Evolutionary conservation across 2,329 filamentous ascomycete species (phyloP).

Genomic region (Geosmithia putterillii): DNA sequence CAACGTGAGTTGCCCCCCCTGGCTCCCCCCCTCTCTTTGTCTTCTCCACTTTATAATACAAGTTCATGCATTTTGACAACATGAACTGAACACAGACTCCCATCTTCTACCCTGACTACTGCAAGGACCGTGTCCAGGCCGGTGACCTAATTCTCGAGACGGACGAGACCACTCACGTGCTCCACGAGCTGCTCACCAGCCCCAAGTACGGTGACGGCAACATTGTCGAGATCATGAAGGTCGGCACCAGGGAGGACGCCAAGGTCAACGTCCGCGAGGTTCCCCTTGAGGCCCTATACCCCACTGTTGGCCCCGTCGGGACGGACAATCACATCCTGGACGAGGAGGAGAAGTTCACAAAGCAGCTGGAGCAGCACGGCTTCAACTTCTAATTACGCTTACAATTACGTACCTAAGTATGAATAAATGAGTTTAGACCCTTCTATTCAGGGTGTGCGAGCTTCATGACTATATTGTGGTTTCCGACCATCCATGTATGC

Average conservation of each 20-base stretch:
- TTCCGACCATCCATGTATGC: no score
- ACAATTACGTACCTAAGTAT: no score
- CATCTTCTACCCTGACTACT: constrained; percentile 5
- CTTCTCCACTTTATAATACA: not conserved
- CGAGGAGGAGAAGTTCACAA: constrained; percentile 1
- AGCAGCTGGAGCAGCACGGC: constrained; percentile 1
- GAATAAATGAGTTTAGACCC: no score
- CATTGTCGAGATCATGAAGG: constrained; percentile 7
- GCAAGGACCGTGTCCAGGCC: constrained; percentile 2
- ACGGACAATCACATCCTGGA: not conserved
- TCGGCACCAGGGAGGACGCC: constrained; percentile 3
- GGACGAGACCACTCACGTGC: constrained; percentile 1
- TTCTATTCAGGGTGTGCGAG: no score
- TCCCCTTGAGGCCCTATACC: not conserved
- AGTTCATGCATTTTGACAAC: not conserved
- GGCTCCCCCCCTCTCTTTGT: no score
- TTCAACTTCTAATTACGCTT: not conserved
- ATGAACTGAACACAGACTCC: constrained; percentile 2
- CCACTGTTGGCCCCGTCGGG: not conserved
- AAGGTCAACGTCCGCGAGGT: constrained; percentile 6
- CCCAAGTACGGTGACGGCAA: constrained; percentile 9
- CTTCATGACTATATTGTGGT: no score
- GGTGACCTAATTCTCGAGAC: constrained; percentile 5
- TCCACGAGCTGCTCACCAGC: constrained; percentile 5
- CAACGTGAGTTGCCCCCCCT: not conserved